These are phyloP conservation scores for Kwoniella dejecticola DNA, from an alignment of 768 basidiomycete species.

Conservation along the genomic window DNA sequence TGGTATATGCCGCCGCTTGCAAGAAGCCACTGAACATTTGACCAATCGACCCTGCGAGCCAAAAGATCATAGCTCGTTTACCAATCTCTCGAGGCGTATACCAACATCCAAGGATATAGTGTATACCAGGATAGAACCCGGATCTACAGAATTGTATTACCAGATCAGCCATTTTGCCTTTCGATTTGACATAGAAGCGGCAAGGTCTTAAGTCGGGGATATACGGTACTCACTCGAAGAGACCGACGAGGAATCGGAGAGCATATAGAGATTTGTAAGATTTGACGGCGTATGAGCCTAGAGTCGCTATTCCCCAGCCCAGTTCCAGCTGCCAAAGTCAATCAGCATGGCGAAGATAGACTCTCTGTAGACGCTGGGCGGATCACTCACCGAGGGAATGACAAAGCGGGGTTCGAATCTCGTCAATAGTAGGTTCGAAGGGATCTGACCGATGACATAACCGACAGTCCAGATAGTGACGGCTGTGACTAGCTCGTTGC, in stretches of 20 bases:
- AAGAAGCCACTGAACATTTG: slow-evolving; percentile 41
- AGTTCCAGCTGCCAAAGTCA: slow-evolving; percentile 40
- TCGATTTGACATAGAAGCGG: no score
- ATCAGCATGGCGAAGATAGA: no score
- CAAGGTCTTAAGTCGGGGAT: not conserved
- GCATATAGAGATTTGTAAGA: slow-evolving; percentile 40
- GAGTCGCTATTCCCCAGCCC: slow-evolving; percentile 47
- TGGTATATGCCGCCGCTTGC: slow-evolving; percentile 42
- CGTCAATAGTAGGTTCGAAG: slow-evolving; percentile 43
- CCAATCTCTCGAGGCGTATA: slow-evolving; percentile 47
- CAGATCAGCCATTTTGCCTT: not conserved
- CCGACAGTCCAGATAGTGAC: slow-evolving; percentile 43
- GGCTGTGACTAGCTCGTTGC: slow-evolving; percentile 39
- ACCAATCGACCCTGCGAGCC: slow-evolving; percentile 38
- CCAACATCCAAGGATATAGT: slow-evolving; percentile 46
- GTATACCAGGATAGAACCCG: slow-evolving; percentile 48
- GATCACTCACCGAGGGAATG: slow-evolving; percentile 32
- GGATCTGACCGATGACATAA: slow-evolving; percentile 33
- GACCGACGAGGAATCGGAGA: slow-evolving; percentile 49
- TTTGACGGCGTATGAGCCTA: slow-evolving; percentile 44
- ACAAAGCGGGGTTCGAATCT: slow-evolving; percentile 44
- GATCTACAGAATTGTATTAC: slow-evolving; percentile 2
- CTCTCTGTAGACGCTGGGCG: no score
- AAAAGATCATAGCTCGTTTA: slow-evolving; percentile 47
- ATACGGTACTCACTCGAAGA: slow-evolving; percentile 35